These are phyloP conservation scores for Gloeophyllum trabeum DNA, from an alignment of 768 basidiomycete species.

Conservation along the genomic window DNA sequence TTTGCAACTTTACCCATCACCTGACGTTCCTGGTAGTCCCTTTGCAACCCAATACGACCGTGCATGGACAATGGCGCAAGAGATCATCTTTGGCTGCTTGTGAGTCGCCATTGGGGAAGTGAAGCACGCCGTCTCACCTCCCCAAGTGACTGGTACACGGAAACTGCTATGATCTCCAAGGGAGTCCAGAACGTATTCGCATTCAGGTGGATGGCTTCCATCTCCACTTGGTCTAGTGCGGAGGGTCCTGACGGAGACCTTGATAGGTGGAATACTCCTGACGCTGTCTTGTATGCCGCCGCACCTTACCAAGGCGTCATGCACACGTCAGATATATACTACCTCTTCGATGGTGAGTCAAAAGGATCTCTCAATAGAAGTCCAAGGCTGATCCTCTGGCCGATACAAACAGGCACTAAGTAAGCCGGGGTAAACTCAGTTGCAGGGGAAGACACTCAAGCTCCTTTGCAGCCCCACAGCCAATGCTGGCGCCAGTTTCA, in stretches of 20 bases:
- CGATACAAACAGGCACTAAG: slow-evolving; percentile 5
- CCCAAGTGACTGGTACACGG: slow-evolving; percentile 27
- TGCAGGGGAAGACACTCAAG: neutral
- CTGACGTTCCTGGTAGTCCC: slow-evolving; percentile 20
- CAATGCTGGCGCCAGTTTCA: slow-evolving; percentile 25
- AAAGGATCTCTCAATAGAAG: too few relatives aligned
- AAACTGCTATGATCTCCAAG: slow-evolving; percentile 18
- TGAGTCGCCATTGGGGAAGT: slow-evolving; percentile 11
- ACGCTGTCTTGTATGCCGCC: slow-evolving; percentile 24
- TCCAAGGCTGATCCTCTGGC: neutral
- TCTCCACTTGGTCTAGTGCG: neutral
- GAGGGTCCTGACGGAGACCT: neutral
- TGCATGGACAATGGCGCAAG: slow-evolving; percentile 28
- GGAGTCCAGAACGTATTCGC: slow-evolving; percentile 22
- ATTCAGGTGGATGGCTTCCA: slow-evolving; percentile 17
- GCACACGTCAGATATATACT: slow-evolving; percentile 34
- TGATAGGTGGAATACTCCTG: slow-evolving; percentile 30
- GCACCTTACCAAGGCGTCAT: slow-evolving; percentile 26
- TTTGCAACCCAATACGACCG: slow-evolving; percentile 29
- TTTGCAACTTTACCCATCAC: slow-evolving; percentile 25
- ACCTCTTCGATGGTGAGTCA: slow-evolving; percentile 27
- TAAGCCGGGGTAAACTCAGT: neutral
- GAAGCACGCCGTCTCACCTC: neutral
- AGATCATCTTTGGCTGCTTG: slow-evolving; percentile 33
- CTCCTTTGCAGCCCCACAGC: slow-evolving; percentile 2